These are phyloP conservation scores for Cryphonectria naterciae DNA, from an alignment of 2,329 filamentous ascomycete genomes.

Conservation along the genomic window DNA sequence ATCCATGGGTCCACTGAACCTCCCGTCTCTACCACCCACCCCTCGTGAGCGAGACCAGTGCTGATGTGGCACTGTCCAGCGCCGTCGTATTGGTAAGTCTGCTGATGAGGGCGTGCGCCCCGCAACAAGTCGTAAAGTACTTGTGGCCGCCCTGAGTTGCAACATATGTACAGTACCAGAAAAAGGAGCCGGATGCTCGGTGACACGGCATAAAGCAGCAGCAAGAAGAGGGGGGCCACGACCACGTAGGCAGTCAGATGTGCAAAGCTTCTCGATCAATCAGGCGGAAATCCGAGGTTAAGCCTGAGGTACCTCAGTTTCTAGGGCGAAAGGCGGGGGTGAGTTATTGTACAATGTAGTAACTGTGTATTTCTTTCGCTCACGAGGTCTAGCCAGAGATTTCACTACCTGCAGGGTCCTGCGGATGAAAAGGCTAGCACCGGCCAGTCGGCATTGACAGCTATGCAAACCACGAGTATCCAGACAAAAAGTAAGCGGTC, in stretches of 20 bases:
- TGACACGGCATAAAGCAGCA: not conserved
- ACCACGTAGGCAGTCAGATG: conserved; percentile 1
- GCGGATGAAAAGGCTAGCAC: not conserved
- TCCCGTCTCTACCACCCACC: not conserved
- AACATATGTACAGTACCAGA: not conserved
- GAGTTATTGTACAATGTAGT: not conserved
- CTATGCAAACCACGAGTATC: not conserved
- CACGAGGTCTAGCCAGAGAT: not conserved
- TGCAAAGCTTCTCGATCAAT: not conserved
- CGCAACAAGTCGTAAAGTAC: not conserved
- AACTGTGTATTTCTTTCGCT: not conserved
- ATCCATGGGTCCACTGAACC: not conserved
- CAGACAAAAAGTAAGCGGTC: not conserved
- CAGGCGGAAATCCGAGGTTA: not conserved
- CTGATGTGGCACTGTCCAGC: conserved; percentile 6
- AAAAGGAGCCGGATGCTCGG: not conserved
- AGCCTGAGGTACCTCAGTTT: not conserved
- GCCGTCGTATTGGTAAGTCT: not conserved
- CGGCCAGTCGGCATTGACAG: not conserved
- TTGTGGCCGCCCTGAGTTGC: not conserved
- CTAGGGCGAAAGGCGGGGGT: not conserved
- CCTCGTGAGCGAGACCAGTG: not conserved
- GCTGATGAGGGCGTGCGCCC: not conserved
- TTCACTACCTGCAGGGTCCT: not conserved
- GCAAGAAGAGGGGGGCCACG: not conserved